Evolutionary conservation across 1,284 basidiomycete species (phyloP).

Genomic region (Schizopora paradoxa): DNA sequence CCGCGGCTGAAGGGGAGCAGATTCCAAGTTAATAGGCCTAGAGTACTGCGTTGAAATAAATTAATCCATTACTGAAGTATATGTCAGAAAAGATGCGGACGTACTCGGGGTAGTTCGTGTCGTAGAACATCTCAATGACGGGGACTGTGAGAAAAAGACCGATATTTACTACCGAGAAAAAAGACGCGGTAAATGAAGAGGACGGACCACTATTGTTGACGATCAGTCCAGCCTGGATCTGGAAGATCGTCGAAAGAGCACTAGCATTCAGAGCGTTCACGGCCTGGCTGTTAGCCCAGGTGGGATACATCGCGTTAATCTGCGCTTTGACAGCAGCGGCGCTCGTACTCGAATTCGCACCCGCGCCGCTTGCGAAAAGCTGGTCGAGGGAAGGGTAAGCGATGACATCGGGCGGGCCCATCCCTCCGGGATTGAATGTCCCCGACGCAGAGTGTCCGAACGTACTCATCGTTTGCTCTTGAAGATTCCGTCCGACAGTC

Average conservation of each 20-base stretch:
- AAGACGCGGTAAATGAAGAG: not conserved
- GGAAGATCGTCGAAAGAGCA: constrained; percentile 37
- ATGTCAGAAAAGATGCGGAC: not conserved
- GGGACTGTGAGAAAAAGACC: constrained; percentile 32
- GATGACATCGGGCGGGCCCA: constrained; percentile 39
- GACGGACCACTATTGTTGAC: constrained; percentile 39
- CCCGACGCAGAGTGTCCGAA: constrained; percentile 29
- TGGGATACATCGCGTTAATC: constrained; percentile 29
- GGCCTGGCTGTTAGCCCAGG: constrained; percentile 40
- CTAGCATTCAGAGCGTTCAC: constrained; percentile 31
- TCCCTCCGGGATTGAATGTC: constrained; percentile 31
- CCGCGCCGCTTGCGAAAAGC: constrained; percentile 35
- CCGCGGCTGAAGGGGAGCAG: constrained; percentile 51
- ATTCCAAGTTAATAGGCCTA: constrained; percentile 48
- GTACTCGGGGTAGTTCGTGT: constrained; percentile 21
- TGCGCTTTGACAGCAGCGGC: constrained; percentile 24
- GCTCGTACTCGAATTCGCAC: constrained; percentile 8
- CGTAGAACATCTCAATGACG: constrained; percentile 34
- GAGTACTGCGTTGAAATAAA: constrained; percentile 29
- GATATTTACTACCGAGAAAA: not conserved
- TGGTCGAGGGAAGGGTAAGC: constrained; percentile 43
- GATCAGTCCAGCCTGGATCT: constrained; percentile 39
- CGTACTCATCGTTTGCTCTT: constrained; percentile 42
- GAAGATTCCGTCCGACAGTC: constrained; percentile 42
- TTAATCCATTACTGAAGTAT: not conserved